A percentile compares a stretch with the other conserved stretches of the same genome.
Conservation (phyloP, 2,329 filamentous ascomycete genomes). For the Coniosporium tulheliwenetii region DNA sequence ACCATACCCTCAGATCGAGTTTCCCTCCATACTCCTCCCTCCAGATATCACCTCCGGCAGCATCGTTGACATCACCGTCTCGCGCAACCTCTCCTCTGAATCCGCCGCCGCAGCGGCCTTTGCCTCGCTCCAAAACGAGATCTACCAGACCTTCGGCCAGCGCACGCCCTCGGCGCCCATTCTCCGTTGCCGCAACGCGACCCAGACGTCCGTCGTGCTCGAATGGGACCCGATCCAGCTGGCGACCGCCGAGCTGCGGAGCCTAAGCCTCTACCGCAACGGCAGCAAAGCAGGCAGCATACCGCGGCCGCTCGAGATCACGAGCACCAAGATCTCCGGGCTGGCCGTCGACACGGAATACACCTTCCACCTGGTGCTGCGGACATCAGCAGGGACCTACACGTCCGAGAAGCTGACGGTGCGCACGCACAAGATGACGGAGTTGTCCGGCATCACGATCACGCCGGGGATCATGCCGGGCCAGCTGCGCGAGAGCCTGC, state of each 20-base stretch:
- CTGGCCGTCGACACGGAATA: constrained; percentile 96
- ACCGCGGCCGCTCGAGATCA: constrained; percentile 70
- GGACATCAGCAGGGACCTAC: constrained; percentile 79
- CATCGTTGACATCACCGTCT: constrained; percentile 94
- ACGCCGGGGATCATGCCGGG: constrained; percentile 75
- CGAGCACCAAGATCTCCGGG: constrained; percentile 92
- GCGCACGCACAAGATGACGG: constrained; percentile 96
- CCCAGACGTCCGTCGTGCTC: constrained; percentile 93
- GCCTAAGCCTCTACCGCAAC: constrained; percentile 84
- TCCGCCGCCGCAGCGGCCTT: constrained; percentile 59
- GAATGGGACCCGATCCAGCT: constrained; percentile 95
- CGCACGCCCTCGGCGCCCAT: constrained; percentile 59
- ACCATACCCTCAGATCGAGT: constrained; percentile 61
- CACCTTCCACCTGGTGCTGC: constrained; percentile 79
- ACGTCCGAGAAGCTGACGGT: constrained; percentile 71
- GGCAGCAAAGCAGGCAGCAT: constrained; percentile 94
- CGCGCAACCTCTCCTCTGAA: constrained; percentile 73
- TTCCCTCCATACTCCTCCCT: constrained; percentile 91
- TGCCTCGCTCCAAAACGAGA: constrained; percentile 71
- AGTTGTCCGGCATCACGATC: constrained; percentile 87
- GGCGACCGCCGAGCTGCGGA: constrained; percentile 81
- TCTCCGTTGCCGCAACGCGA: constrained; percentile 88
- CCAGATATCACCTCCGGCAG: constrained; percentile 89
- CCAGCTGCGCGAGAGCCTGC: constrained; percentile 55
- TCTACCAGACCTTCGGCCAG: constrained; percentile 74